phyloP scores from a whole-genome alignment of 495 filamentous ascomycete species.

The Lophiotrema nucula region DNA sequence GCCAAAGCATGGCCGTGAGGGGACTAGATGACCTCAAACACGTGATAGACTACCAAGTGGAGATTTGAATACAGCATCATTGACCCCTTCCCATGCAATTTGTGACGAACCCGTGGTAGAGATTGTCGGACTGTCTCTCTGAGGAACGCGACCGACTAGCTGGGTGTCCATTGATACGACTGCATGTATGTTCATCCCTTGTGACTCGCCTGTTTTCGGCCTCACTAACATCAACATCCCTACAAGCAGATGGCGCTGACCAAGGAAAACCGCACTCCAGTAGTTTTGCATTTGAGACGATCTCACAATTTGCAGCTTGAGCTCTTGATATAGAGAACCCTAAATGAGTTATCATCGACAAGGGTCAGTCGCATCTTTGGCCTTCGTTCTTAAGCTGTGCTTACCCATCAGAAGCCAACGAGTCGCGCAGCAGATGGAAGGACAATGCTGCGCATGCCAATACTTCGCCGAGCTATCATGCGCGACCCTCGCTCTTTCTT shows the following conservation, averaged over 20 bases:
- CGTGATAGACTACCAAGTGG: too few relatives aligned
- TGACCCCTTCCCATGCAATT: too few relatives aligned
- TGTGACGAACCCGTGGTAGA: slow-evolving; percentile 12
- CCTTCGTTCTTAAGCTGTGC: not conserved
- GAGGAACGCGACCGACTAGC: slow-evolving; percentile 10
- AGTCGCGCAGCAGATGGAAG: too few relatives aligned
- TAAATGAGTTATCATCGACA: not conserved
- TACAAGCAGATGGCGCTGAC: not conserved
- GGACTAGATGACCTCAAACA: too few relatives aligned
- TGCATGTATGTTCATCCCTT: slow-evolving; percentile 14
- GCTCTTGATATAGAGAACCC: slow-evolving; percentile 4
- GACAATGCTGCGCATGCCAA: too few relatives aligned
- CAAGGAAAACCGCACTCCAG: not conserved
- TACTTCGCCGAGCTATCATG: too few relatives aligned
- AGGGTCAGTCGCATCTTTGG: not conserved
- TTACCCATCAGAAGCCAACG: too few relatives aligned
- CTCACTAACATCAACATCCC: not conserved
- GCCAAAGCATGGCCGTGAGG: too few relatives aligned
- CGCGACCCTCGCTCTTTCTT: too few relatives aligned
- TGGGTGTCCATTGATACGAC: not conserved
- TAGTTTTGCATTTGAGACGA: slow-evolving; percentile 6
- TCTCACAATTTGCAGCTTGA: not conserved
- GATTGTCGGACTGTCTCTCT: not conserved
- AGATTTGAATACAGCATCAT: too few relatives aligned
- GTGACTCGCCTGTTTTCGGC: slow-evolving; percentile 29